Percentiles rank a stretch among this genome's conserved stretches.
Evolutionary conservation across 1,284 basidiomycete species (phyloP).

Genomic region (Phenoliferia sp.): DNA sequence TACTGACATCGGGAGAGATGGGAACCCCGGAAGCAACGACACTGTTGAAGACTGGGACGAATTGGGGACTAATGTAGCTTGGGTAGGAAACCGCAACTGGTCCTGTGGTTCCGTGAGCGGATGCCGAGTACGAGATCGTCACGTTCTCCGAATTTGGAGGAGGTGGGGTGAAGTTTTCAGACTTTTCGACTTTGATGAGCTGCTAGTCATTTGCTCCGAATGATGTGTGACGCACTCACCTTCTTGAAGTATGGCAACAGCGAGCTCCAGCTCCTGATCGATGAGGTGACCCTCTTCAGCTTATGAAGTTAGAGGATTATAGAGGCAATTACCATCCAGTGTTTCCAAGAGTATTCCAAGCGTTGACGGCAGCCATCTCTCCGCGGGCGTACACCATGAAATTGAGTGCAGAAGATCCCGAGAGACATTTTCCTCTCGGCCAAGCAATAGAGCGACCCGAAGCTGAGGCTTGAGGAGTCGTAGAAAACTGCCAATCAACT

Average conservation of each 20-base stretch:
- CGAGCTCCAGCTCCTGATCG: constrained; percentile 47
- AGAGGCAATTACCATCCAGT: background rate
- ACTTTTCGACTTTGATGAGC: constrained; percentile 23
- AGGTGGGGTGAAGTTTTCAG: constrained; percentile 36
- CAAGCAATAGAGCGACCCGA: background rate
- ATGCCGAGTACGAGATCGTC: constrained; percentile 46
- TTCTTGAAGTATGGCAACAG: constrained; percentile 53
- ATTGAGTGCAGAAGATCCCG: background rate
- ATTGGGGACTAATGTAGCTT: constrained; percentile 27
- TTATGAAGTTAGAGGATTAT: background rate
- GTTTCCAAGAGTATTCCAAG: background rate
- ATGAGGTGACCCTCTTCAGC: background rate
- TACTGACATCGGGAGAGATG: constrained; percentile 31
- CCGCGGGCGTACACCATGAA: background rate
- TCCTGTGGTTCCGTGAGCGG: constrained; percentile 31
- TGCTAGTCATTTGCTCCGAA: background rate
- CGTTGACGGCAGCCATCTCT: background rate
- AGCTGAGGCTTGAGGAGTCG: background rate
- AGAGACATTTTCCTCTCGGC: background rate
- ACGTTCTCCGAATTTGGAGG: constrained; percentile 42
- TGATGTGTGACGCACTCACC: background rate
- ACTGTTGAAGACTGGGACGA: constrained; percentile 20
- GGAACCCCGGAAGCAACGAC: constrained; percentile 28
- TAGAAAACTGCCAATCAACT: background rate
- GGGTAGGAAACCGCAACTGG: constrained; percentile 38